Base-by-base conservation (phyloP, 352 stramenopile species). In the Phytopythium boreale region DNA sequence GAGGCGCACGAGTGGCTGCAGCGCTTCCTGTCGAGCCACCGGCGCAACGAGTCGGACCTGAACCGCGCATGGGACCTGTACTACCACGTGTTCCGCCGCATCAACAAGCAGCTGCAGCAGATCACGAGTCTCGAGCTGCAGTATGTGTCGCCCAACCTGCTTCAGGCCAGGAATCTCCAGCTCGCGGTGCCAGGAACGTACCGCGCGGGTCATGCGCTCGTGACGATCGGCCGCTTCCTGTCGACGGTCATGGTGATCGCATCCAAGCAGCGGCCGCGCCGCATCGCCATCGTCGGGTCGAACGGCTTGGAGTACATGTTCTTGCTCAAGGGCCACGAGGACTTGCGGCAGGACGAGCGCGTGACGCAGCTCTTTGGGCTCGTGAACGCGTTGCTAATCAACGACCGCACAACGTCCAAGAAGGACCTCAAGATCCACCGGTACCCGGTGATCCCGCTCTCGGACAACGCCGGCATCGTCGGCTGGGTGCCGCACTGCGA, bases 301-400 rank as follows among this genome's bases (percentile, higher is more conserved):
- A 97, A 99, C 76, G 97, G 97, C 0, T 82, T 98, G 46, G 91
- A 99, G 70, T 99, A 99, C 85, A 92, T 98, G 64, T 99, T 99
- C 69, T 77, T 99, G 52, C 84, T 99, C 1, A 99, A 99, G 78
- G 98, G 97, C 19, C 96, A 99, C 71, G 98, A 99, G 77, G 98
- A 99, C 84, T 74, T 99, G 53, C 80, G 98, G 22, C 97, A 99
- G 78, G 98, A 99, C 71, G 98, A 99, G 76, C 86, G 97, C 26
- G 97, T 99, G 43, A 99, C 99, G 87, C 98, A 99, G 75, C 76
- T 99, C 0, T 99, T 99, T 76, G 97, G 97, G 4, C 84, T 99
- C n/a, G 97, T 99, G 49, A 99, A 99, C 80, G 96, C 96, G 17
- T 80, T 99, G 57, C 71, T 99, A 41, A 96, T 97, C 59, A 97